Percentiles rank a stretch among this genome's conserved stretches.
These are phyloP conservation scores for Nepenthes mirabilis DNA, from an alignment of 148 eudicot species.

Conservation along the genomic window DNA sequence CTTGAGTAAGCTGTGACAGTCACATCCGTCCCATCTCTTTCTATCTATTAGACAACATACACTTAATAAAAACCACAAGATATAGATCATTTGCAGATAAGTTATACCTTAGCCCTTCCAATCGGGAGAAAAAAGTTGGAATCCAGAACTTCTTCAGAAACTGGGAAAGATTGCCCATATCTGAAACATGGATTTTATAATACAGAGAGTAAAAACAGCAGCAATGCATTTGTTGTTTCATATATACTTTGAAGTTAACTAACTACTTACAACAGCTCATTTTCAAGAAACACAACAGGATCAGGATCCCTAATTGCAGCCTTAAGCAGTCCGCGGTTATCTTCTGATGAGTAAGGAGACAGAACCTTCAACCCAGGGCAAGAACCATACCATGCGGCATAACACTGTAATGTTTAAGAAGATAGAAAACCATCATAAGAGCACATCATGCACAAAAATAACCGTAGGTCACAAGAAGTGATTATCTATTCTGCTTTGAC, in stretches of 20 bases:
- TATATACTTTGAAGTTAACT: not conserved
- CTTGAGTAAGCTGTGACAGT: conserved; percentile 30
- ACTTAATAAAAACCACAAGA: not conserved
- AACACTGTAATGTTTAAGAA: conserved; percentile 37
- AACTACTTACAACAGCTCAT: conserved; percentile 69
- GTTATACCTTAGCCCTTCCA: conserved; percentile 75
- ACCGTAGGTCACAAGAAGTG: not conserved
- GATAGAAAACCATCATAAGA: not conserved
- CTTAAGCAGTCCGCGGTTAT: conserved; percentile 83
- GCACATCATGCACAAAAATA: not conserved
- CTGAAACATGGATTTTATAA: conserved; percentile 13
- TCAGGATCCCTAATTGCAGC: conserved; percentile 96
- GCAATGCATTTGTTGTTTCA: not conserved
- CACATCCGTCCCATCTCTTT: conserved; percentile 34
- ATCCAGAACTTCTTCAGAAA: conserved; percentile 71
- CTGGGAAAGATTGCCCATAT: conserved; percentile 79
- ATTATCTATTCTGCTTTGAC: not conserved
- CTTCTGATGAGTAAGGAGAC: conserved; percentile 82
- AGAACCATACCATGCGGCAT: conserved; percentile 79
- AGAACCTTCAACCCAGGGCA: conserved; percentile 81
- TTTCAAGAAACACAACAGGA: conserved; percentile 89
- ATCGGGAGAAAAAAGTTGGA: conserved; percentile 71
- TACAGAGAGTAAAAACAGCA: not conserved
- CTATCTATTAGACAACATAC: conserved; percentile 13
- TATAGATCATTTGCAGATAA: not conserved